Percentiles rank a stretch among this genome's conserved stretches.
These are phyloP conservation scores for Nicotiana attenuata DNA, from an alignment of 257 asterid species.

Conservation along the genomic window DNA sequence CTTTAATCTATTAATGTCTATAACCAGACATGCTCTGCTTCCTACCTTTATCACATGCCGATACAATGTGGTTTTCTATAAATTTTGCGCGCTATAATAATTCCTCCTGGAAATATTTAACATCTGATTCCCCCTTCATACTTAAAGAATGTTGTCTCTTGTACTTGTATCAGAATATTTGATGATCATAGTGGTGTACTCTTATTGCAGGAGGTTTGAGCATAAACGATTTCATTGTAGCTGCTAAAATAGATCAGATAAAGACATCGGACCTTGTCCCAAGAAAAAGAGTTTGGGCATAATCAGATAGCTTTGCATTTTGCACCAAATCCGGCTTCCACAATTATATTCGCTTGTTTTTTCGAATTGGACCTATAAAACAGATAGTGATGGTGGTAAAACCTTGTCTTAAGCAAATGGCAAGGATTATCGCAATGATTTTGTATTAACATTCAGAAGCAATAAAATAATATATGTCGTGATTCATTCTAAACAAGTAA, in stretches of 20 bases:
- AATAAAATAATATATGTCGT: background rate
- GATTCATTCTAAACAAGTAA: background rate
- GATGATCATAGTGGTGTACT: background rate
- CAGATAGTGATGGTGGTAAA: too few relatives aligned
- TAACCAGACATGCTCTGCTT: background rate
- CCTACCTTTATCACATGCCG: background rate
- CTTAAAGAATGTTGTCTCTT: background rate
- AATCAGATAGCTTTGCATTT: background rate
- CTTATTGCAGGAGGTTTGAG: conserved; percentile 72
- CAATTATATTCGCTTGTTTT: background rate
- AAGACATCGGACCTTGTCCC: conserved; percentile 81
- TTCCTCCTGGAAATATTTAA: background rate
- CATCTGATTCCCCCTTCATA: background rate
- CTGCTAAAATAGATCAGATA: conserved; percentile 74
- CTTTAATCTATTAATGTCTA: background rate
- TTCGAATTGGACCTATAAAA: too few relatives aligned
- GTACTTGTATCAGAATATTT: background rate
- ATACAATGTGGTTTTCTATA: background rate
- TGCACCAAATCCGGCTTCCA: background rate
- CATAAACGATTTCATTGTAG: conserved; percentile 82
- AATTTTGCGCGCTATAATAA: background rate
- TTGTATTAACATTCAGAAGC: background rate
- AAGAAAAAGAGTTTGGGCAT: conserved; percentile 82
- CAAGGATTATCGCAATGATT: background rate
- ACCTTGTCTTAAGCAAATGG: background rate